Evolutionary conservation across 2,329 filamentous ascomycete genomes (phyloP).

Genomic region (Aspergillus brasiliensis): DNA sequence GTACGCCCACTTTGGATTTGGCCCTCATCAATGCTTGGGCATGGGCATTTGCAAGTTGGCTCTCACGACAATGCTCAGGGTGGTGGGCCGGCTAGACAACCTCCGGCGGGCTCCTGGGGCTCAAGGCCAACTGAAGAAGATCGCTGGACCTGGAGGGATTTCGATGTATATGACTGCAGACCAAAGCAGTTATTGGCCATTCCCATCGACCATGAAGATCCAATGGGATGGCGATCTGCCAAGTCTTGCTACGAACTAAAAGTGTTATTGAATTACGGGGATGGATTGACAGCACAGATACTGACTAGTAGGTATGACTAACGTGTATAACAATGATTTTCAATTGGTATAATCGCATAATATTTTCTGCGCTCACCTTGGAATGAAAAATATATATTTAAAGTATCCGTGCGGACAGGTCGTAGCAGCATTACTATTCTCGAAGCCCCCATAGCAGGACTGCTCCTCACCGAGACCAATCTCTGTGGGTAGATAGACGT

Average conservation of each 20-base stretch:
- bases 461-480: neutral
- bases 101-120: constrained; percentile 43
- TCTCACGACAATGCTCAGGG: constrained; percentile 43
- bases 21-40: constrained; percentile 65
- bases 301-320: neutral
- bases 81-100: constrained; percentile 44
- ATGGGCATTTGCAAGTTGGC: constrained; percentile 35
- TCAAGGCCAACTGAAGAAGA: constrained; percentile 45
- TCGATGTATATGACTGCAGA: constrained; percentile 49
- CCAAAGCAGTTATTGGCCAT: constrained; percentile 46
- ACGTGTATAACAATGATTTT: neutral
- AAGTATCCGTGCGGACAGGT: neutral
- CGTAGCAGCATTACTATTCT: no score
- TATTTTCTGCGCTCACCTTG: neutral
- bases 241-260: constrained; percentile 10
- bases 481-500: neutral
- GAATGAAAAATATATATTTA: neutral
- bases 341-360: neutral
- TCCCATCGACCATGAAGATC: constrained; percentile 48
- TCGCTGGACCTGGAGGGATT: constrained; percentile 42
- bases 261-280: neutral
- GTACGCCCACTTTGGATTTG: constrained; percentile 67
- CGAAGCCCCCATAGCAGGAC: no score
- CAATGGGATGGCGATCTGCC: constrained; percentile 46
- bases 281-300: neutral